Base-by-base conservation (phyloP, 2,329 filamentous ascomycete species). In the Pyrenophora teres region DNA sequence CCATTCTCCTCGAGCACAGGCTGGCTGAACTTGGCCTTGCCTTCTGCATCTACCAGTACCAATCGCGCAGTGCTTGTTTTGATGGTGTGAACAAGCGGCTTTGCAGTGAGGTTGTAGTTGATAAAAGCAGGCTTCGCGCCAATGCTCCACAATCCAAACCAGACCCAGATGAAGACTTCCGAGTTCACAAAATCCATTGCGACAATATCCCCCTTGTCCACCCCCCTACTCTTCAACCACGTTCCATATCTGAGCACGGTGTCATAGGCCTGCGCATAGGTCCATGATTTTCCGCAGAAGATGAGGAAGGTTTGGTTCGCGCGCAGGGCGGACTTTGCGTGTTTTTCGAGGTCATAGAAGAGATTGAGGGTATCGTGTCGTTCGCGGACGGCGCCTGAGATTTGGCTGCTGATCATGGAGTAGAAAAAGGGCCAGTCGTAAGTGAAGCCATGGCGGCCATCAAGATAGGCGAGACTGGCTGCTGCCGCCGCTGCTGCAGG, bases 401-500 rank as follows among this genome's bases (percentile, higher is more conserved):
- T 54, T 10, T 76, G 62, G 15, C 80, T 73, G 25, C 78, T 79
- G 10, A 83, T 32, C 33, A 83, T 72, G 45, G 80, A 80, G 30
- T 76, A 78, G n/a, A 93, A 64, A 13, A 92, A 70, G 6, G 74
- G 69, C 37, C 78, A 71, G 68, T 92, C 89, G 62, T 87, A 82
- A 33, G 75, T 69, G 40, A 92, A 61, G 62, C 87, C 82, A 63
- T 83, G 84, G 72, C 87, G 89, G 40, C 82, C 89, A 67, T 92
- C 83, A 35, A 89, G 75, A 58, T 90, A 89, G 13, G 80, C 79
- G 39, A 83, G 78, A 6, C 75, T 71, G 19, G 76, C 76, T 6
- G 67, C 64, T 3, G 70, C 68, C n/a, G 67, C 76, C 3, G 67
- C 64, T 2, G 70, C 68, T 15, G 67, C 70, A 6, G 71, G 67